Conservation (phyloP, 1,284 basidiomycete genomes). For the Afroboletus lepidellus region DNA sequence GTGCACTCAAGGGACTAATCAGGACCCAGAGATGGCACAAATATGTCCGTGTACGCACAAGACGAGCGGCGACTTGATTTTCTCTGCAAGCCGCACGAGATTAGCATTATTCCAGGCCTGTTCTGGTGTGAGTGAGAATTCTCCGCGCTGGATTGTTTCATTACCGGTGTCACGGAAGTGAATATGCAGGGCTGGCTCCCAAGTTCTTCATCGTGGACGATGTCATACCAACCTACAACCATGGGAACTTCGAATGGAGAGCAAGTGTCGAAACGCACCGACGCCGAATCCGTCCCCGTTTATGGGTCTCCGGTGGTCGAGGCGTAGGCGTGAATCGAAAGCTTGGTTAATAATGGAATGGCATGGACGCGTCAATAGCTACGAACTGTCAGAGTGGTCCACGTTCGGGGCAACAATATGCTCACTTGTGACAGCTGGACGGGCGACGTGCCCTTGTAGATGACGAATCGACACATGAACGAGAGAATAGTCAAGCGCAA, state of each 20-base stretch:
- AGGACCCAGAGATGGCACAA: background rate
- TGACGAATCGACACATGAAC: constrained; percentile 82
- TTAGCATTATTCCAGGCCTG: constrained; percentile 96
- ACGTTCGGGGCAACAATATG: constrained; percentile 1
- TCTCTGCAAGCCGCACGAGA: constrained; percentile 85
- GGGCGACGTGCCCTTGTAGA: constrained; percentile 88
- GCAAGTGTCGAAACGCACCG: constrained; percentile 52
- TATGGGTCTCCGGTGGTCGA: constrained; percentile 81
- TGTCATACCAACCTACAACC: constrained; percentile 80
- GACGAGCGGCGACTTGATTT: constrained; percentile 90
- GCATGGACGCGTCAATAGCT: constrained; percentile 87
- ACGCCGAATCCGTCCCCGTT: constrained; percentile 98
- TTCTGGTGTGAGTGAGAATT: constrained; percentile 7
- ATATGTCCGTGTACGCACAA: constrained; percentile 57
- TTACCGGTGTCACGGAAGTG: constrained; percentile 90
- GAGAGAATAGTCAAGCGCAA: background rate
- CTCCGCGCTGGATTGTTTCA: background rate
- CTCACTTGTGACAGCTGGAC: constrained; percentile 83
- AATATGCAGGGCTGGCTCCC: constrained; percentile 92
- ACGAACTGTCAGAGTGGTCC: constrained; percentile 12
- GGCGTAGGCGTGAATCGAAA: constrained; percentile 84
- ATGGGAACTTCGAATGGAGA: background rate
- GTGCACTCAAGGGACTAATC: constrained; percentile 59
- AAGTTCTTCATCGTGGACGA: constrained; percentile 74
- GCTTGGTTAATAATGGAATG: constrained; percentile 97